phyloP scores from a whole-genome alignment of 441 rosid genomes.

The Pelargonium cotyledonis region DNA sequence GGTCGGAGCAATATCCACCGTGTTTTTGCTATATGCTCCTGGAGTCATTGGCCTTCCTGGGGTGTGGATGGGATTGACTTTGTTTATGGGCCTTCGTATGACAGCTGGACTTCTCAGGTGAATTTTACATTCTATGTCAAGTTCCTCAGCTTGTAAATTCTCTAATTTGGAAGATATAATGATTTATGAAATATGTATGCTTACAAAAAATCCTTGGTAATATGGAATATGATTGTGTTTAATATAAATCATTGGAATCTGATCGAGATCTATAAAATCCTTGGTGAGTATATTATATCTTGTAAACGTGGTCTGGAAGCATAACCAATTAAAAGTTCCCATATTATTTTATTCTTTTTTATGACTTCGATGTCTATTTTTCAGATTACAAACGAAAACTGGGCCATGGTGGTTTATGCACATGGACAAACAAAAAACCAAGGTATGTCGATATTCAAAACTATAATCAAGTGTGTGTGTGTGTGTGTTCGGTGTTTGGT shows the following conservation, averaged over 20 bases:
- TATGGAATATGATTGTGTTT: too few species aligned
- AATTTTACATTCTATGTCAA: neutral
- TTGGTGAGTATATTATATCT: too few species aligned
- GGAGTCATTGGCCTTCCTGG: conserved; percentile 31
- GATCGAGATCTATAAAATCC: too few species aligned
- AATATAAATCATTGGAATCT: too few species aligned
- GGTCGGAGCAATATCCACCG: conserved; percentile 49
- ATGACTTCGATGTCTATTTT: neutral
- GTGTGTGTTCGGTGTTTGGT: too few species aligned
- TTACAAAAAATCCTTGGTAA: too few species aligned
- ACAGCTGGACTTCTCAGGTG: conserved; percentile 36
- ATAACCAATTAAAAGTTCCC: neutral
- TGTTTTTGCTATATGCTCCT: conserved; percentile 29
- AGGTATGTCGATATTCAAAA: neutral
- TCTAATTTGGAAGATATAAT: neutral
- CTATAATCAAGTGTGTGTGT: neutral
- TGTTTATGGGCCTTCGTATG: conserved; percentile 38
- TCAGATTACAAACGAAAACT: conserved; percentile 26
- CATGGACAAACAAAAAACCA: conserved; percentile 10
- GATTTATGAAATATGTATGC: neutral
- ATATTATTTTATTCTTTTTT: neutral
- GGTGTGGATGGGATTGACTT: conserved; percentile 35
- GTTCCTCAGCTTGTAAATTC: neutral
- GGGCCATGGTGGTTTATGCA: conserved; percentile 44
- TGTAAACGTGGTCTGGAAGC: neutral